These are phyloP conservation scores for Ogataea zsoltii DNA, from an alignment of 805 yeast species.

Conservation along the genomic window DNA sequence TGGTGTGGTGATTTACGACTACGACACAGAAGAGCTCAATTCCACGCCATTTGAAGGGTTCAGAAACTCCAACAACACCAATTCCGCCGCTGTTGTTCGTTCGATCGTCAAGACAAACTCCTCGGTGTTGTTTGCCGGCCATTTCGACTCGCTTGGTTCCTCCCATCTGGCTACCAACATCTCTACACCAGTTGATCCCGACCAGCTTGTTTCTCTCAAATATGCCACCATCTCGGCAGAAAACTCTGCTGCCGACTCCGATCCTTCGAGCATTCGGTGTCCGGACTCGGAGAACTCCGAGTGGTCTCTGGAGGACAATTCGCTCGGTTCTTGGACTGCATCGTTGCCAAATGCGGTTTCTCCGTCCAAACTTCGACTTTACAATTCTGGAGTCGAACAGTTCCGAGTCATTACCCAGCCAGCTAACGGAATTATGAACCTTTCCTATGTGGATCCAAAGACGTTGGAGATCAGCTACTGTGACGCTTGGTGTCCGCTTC, in stretches of 20 bases:
- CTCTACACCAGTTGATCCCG: conserved; percentile 45
- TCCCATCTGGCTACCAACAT: conserved; percentile 36
- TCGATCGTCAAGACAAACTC: conserved; percentile 55
- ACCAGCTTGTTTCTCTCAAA: conserved; percentile 61
- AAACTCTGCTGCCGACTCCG: conserved; percentile 38
- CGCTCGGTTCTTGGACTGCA: conserved; percentile 68
- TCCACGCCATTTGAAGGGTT: conserved; percentile 78
- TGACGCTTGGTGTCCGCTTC: conserved; percentile 88
- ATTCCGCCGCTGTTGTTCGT: conserved; percentile 48
- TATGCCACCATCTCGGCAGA: conserved; percentile 54
- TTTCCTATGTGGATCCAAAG: conserved; percentile 77
- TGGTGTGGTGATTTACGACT: conserved; percentile 68
- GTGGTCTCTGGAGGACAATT: conserved; percentile 54
- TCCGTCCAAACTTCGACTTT: conserved; percentile 75
- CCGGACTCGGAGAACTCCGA: conserved; percentile 43
- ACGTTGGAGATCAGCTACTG: conserved; percentile 61
- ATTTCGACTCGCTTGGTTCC: conserved; percentile 60
- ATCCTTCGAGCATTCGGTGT: conserved; percentile 50
- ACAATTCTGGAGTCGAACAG: conserved; percentile 51
- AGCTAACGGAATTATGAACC: conserved; percentile 85
- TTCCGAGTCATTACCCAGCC: conserved; percentile 81
- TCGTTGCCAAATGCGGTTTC: conserved; percentile 52
- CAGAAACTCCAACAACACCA: conserved; percentile 48
- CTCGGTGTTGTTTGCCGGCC: conserved; percentile 79
- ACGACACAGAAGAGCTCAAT: conserved; percentile 39